Evolutionary conservation across 768 basidiomycete genomes (phyloP), one percentile per base, ranked within the genome.

Genomic region (Lactifluus rugatus): DNA sequence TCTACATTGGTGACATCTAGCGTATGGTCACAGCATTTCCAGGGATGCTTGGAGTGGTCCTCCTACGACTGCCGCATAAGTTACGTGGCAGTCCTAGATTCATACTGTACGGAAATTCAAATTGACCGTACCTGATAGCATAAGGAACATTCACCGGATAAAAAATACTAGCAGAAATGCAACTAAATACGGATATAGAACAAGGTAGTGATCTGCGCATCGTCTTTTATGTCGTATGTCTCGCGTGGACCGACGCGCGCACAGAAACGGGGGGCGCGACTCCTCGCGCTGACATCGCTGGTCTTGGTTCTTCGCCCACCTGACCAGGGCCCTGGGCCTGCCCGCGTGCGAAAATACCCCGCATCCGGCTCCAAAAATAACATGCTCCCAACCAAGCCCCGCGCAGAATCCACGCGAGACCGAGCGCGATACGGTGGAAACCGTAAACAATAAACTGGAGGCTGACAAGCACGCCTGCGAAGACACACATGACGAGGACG

Each of bases 361-460:
- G 48, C 1, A 45, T 3, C 25, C 41, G 32, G 25, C 17, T 44
- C 19, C 19, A 32, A 44, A 54, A 5, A 28, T 50, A 37, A 7
- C 11, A 5, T 3, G 19, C 19, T 13, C 41, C 42, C n/a, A 59
- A 14, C 52, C 53, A 59, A 9, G 11, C 8, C 10, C 58, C 48
- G 13, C 58, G 58, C 34, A 59, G 19, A 5, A 59, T 37, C 58
- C 58, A 59, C 19, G 48, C 53, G 6, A 54, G 11, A 28, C 58
- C n/a, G 5, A 59, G 48, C 0, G 53, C 58, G 19, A 59, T 26
- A 19, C 48, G 58, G 26, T 59, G 58, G 17, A 47, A 54, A 9
- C 59, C 56, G 25, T 56, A 62, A 64, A 84, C 77, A 19, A 87
- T 70, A 69, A 84, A 87, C 70, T 88, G 86, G 46, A 87, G 70